These are phyloP conservation scores for Effrenium voratum DNA, from an alignment of 73 alveolate species.

Conservation along the genomic window DNA sequence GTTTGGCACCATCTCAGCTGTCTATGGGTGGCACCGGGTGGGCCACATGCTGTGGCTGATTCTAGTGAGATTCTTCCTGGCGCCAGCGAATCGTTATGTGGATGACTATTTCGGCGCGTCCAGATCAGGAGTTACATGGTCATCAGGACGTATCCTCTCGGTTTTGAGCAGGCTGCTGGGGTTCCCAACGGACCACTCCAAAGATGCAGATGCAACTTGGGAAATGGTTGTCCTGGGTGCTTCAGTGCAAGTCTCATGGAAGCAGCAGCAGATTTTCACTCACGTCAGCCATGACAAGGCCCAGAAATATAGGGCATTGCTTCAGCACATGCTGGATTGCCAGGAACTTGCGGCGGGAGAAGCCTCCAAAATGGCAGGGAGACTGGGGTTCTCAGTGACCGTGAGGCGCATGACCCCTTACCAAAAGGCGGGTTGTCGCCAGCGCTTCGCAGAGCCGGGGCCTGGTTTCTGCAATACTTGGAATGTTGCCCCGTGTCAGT, in stretches of 20 bases:
- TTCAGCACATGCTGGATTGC: background rate
- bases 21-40: conserved; percentile 34
- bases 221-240: background rate
- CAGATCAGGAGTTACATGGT: background rate
- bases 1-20: conserved; percentile 20
- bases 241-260: background rate
- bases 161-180: background rate
- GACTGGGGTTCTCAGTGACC: background rate
- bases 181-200: background rate
- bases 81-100: conserved; percentile 8
- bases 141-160: background rate
- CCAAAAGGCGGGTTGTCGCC: conserved; percentile 40
- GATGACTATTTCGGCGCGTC: conserved; percentile 45
- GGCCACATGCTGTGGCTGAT: background rate
- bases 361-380: background rate
- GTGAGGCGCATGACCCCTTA: conserved; percentile 55
- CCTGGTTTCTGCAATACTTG: conserved; percentile 30
- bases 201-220: background rate
- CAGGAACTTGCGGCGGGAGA: background rate
- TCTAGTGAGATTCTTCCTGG: background rate
- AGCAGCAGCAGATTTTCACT: background rate
- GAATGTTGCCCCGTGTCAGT: background rate
- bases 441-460: conserved; percentile 14
- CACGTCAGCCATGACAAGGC: background rate
- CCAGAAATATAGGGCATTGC: background rate